Conservation (phyloP, 2,329 filamentous ascomycete genomes). For the Phoma sp. region DNA sequence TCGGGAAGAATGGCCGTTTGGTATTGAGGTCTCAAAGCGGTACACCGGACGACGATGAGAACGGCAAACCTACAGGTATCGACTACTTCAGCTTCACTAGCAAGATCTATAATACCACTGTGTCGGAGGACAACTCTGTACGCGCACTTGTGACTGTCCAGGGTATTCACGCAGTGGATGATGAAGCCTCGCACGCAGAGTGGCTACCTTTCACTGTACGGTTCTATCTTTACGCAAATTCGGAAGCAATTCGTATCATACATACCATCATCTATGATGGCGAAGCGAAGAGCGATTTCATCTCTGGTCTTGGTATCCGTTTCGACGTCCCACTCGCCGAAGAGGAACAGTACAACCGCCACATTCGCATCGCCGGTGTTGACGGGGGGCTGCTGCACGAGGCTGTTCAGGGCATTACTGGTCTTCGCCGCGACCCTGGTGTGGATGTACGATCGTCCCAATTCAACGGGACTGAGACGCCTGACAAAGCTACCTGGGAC, state of each 20-base stretch:
- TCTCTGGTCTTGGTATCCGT: constrained; percentile 60
- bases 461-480: constrained; percentile 54
- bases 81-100: constrained; percentile 57
- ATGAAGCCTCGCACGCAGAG: constrained; percentile 45
- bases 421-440: constrained; percentile 63
- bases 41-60: constrained; percentile 50
- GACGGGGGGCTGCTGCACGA: constrained; percentile 63
- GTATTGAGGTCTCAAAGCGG: constrained; percentile 60
- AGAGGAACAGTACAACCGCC: constrained; percentile 64
- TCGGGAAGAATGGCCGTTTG: constrained; percentile 50
- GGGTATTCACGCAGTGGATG: constrained; percentile 44
- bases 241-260: constrained; percentile 60
- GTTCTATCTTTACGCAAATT: constrained; percentile 65
- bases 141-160: constrained; percentile 57
- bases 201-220: constrained; percentile 63
- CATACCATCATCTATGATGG: constrained; percentile 65
- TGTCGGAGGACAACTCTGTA: constrained; percentile 52
- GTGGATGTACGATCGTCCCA: constrained; percentile 57
- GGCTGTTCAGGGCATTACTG: constrained; percentile 65
- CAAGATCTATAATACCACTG: constrained; percentile 58
- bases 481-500: constrained; percentile 56
- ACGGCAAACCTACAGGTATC: constrained; percentile 45
- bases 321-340: constrained; percentile 62
- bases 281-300: constrained; percentile 57
- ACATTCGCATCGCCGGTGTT: constrained; percentile 62